phyloP scores from a whole-genome alignment of 1,139 yeast genomes.

The Yarrowia galli region DNA sequence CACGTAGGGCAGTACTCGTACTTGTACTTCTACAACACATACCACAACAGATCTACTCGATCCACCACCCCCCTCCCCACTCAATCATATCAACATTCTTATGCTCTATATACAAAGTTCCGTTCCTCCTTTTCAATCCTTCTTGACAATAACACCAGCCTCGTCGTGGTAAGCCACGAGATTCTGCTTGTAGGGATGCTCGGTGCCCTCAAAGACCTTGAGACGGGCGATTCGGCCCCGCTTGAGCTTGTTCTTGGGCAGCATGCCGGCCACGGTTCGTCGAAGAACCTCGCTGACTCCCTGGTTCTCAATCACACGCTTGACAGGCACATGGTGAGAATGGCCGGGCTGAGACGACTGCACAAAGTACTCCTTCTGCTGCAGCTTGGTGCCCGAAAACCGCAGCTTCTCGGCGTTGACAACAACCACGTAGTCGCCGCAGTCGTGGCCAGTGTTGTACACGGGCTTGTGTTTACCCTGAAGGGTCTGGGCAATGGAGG shows the following conservation, averaged over 20 bases:
- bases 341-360: constrained; percentile 94
- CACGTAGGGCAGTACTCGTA: too few relatives aligned
- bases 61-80: too few relatives aligned
- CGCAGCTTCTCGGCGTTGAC: constrained; percentile 85
- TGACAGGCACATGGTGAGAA: constrained; percentile 82
- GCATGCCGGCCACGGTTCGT: constrained; percentile 94
- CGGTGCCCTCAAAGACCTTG: constrained; percentile 85
- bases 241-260: constrained; percentile 89
- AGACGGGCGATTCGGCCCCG: constrained; percentile 80
- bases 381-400: constrained; percentile 82
- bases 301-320: constrained; percentile 72
- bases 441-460: constrained; percentile 74
- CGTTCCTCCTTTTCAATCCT: neutral
- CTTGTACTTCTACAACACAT: too few relatives aligned
- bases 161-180: constrained; percentile 88
- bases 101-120: constrained; percentile 34
- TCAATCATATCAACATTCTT: constrained; percentile 3
- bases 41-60: too few relatives aligned
- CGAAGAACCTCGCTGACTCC: constrained; percentile 84
- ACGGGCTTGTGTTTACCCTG: constrained; percentile 98
- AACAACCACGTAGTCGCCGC: constrained; percentile 96
- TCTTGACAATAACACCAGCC: constrained; percentile 45
- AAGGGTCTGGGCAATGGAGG: constrained; percentile 82
- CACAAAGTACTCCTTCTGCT: constrained; percentile 86
- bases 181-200: constrained; percentile 84